phyloP scores from a whole-genome alignment of 2,329 filamentous ascomycete genomes.

The Aureobasidium sp. region DNA sequence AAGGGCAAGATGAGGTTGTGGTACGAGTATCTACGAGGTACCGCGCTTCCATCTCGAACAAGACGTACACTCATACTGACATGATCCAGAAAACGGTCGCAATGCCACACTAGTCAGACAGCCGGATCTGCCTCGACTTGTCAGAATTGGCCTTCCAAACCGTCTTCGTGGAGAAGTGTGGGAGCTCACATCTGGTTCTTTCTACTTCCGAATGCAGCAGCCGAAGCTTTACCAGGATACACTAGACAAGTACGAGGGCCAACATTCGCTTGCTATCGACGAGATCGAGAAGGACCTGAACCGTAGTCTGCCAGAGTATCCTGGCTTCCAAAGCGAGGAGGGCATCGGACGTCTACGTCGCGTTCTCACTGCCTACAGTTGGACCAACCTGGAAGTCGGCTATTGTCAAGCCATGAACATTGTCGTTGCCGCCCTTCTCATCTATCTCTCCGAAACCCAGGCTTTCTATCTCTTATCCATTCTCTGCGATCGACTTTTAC shows the following conservation, averaged over 20 bases:
- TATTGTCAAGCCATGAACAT: conserved; percentile 99
- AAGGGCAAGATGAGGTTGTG: conserved; percentile 95
- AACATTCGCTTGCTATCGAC: conserved; percentile 89
- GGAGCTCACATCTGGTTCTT: conserved; percentile 87
- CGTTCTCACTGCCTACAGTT: conserved; percentile 94
- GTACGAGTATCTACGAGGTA: conserved; percentile 76
- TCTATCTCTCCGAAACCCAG: conserved; percentile 96
- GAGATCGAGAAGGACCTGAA: conserved; percentile 99
- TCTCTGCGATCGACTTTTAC: conserved; percentile 84
- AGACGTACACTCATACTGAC: neutral
- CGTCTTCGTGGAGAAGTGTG: conserved; percentile 87
- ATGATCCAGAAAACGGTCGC: conserved; percentile 69
- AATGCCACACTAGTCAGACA: conserved; percentile 89
- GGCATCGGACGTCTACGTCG: conserved; percentile 83
- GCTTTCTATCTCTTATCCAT: conserved; percentile 91
- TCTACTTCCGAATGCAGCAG: conserved; percentile 79
- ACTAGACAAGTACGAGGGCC: conserved; percentile 69
- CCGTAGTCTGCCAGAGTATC: conserved; percentile 90
- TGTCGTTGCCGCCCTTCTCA: conserved; percentile 91
- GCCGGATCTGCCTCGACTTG: conserved; percentile 95
- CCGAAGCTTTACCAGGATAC: conserved; percentile 80
- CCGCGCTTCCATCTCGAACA: neutral
- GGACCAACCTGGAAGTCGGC: conserved; percentile 89
- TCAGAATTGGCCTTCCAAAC: conserved; percentile 90
- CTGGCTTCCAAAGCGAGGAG: conserved; percentile 92